Evolutionary conservation across 1,284 basidiomycete genomes (phyloP).

Genomic region (Irpex rosettiformis): DNA sequence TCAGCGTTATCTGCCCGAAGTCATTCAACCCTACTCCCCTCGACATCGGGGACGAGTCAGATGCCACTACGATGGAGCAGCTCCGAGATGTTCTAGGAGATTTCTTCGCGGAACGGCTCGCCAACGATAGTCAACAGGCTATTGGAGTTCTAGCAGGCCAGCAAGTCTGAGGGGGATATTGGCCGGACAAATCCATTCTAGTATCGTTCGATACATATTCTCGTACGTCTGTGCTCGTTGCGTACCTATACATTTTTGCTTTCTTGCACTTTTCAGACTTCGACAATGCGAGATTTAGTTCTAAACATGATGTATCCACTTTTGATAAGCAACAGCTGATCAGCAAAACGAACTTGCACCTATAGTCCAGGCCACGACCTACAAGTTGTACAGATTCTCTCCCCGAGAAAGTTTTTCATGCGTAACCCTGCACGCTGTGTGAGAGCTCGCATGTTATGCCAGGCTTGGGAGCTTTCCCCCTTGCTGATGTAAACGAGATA

Average conservation of each 20-base stretch:
- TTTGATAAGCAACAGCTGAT: too few relatives aligned
- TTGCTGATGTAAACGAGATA: too few relatives aligned
- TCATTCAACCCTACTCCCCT: constrained; percentile 56
- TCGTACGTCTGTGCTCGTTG: background rate
- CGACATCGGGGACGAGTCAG: constrained; percentile 43
- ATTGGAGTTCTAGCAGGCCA: constrained; percentile 38
- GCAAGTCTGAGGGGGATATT: background rate
- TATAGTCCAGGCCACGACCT: too few relatives aligned
- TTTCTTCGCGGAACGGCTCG: constrained; percentile 54
- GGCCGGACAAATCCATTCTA: background rate
- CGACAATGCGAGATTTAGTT: too few relatives aligned
- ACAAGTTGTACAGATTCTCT: too few relatives aligned
- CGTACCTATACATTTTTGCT: background rate
- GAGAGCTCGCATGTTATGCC: too few relatives aligned
- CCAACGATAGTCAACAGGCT: constrained; percentile 59
- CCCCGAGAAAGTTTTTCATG: too few relatives aligned
- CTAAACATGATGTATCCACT: too few relatives aligned
- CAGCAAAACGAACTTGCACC: too few relatives aligned
- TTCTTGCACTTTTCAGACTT: background rate
- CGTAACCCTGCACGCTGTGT: too few relatives aligned
- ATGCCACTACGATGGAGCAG: constrained; percentile 42
- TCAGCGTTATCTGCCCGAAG: constrained; percentile 52
- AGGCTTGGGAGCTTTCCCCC: too few relatives aligned
- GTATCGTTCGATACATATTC: background rate
- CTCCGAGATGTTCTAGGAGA: constrained; percentile 55